Conservation (phyloP, 352 stramenopile species). For the Pythium biforme region DNA sequence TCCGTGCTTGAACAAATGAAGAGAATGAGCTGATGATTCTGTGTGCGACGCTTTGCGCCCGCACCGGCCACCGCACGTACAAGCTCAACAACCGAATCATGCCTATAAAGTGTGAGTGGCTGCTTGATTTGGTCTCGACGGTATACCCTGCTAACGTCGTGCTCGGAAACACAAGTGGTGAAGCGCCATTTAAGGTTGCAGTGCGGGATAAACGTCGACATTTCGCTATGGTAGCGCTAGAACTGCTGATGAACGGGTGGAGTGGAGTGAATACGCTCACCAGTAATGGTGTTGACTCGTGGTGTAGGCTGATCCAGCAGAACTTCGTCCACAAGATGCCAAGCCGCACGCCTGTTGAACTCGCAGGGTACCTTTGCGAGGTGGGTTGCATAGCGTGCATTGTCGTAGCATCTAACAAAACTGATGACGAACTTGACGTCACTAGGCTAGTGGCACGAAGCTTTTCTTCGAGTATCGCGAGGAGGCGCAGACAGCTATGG, state of each 20-base stretch:
- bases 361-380: constrained; percentile 41
- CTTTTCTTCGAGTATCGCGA: constrained; percentile 39
- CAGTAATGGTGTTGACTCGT: no score
- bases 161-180: constrained; percentile 26
- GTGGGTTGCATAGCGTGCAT: constrained; percentile 8
- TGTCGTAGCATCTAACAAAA: no score
- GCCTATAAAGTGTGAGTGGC: constrained; percentile 35
- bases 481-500: constrained; percentile 27
- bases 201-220: constrained; percentile 44
- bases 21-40: constrained; percentile 30
- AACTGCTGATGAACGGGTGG: neutral
- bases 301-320: constrained; percentile 41
- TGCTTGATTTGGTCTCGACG: no score
- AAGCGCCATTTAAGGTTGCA: constrained; percentile 36
- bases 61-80: constrained; percentile 33
- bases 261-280: neutral
- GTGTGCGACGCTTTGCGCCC: constrained; percentile 28
- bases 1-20: neutral
- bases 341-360: constrained; percentile 25
- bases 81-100: constrained; percentile 39
- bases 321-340: constrained; percentile 45
- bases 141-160: neutral
- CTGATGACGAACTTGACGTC: neutral
- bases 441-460: constrained; percentile 36
- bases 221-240: constrained; percentile 37